Evolutionary conservation across 495 filamentous ascomycete species (phyloP), one percentile per base, ranked within the genome.

Genomic region (Aspergillus cristatus): DNA sequence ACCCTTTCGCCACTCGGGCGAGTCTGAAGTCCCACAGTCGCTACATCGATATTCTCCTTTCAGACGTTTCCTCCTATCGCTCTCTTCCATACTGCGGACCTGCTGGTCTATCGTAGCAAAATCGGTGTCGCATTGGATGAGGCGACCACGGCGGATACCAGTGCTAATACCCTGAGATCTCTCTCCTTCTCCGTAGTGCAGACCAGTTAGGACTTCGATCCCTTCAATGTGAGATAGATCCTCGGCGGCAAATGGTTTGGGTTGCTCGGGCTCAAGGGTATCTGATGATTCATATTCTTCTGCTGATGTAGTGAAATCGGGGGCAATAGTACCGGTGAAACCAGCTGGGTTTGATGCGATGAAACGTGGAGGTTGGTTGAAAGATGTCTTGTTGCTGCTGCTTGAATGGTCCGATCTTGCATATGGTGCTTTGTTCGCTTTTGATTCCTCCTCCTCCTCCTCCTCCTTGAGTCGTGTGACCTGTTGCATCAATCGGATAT

Each of bases 11-110:
- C 91, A 98, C 65, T 98, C 91, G 0, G 91, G 91, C 12, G 85
- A 93, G 48, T 96, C 91, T 2, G 88, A 67, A 2, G 86, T 93
- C 60, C 90, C 91, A 63, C 91, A 98, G 58, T 97, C 91, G 10
- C 84, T 86, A 58, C 91, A 98, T 22, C 94, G 84, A 57, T 97
- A 95, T 65, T 97, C 91, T 47, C 93, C 89, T 63, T 94, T 96
- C 25, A 86, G 60, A 53, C 94, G 89, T 63, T 86, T 86, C 64
- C 94, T 91, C 52, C 94, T 84, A 38, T 94, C 88, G 1, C 71
- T 76, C 17, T 76, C 78, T 32, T 58, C 54, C 1, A 42, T 53
- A 18, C 60, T 57, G 24, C 50, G 45, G 12, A 49, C 47, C 37
- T 62, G 54, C 45, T 84, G 78, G 33, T 94, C 88, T 0, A 84